phyloP scores from a whole-genome alignment of 441 rosid species.

The Gossypium davidsonii region DNA sequence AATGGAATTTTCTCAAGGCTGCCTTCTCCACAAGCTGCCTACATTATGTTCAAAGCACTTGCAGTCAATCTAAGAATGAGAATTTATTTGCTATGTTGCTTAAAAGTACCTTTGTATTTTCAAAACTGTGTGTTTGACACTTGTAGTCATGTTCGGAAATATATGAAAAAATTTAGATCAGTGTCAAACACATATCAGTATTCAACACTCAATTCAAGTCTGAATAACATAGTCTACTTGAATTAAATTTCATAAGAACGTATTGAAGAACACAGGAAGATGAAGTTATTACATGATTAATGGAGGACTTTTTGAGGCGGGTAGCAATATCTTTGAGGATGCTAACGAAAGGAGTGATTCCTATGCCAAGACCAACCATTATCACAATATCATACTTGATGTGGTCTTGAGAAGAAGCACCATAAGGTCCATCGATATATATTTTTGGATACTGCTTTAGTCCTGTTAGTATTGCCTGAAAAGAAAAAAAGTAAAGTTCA shows the following conservation, averaged over 20 bases:
- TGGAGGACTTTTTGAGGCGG: conserved; percentile 9
- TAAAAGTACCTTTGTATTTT: too few species aligned
- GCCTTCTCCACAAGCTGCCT: conserved; percentile 20
- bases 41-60: conserved; percentile 1
- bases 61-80: neutral
- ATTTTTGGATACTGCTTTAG: conserved; percentile 30
- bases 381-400: conserved; percentile 40
- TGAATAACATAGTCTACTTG: neutral
- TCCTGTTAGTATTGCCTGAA: conserved; percentile 31
- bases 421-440: conserved; percentile 48
- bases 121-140: too few species aligned
- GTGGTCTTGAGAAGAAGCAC: conserved; percentile 50
- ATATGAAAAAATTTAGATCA: neutral
- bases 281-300: conserved; percentile 10
- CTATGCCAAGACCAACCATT: conserved; percentile 53
- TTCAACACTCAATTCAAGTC: neutral
- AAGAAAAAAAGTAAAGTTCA: neutral
- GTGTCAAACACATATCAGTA: neutral
- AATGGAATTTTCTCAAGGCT: conserved; percentile 26
- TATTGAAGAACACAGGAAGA: neutral
- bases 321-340: conserved; percentile 37
- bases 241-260: neutral
- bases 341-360: conserved; percentile 53
- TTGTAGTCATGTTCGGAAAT: neutral
- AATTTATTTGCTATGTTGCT: neutral